Conservation (phyloP, 306 rosid species). For the Begonia loranthoides region DNA sequence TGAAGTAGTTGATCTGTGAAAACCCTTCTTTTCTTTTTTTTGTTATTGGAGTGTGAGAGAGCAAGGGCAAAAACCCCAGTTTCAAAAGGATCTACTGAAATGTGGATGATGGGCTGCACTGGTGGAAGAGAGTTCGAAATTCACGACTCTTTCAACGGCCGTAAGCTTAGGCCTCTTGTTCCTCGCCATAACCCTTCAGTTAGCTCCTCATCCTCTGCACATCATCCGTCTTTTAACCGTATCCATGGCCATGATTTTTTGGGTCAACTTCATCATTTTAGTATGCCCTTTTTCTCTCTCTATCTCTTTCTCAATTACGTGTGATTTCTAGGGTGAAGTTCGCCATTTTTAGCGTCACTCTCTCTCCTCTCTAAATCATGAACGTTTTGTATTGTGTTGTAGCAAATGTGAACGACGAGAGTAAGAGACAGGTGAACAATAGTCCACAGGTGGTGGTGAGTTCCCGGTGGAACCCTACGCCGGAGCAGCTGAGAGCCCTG, state of each 20-base stretch:
- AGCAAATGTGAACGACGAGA: conserved; percentile 36
- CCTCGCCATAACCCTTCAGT: conserved; percentile 47
- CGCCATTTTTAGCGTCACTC: too few species aligned
- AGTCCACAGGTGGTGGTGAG: conserved; percentile 52
- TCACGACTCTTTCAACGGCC: conserved; percentile 40
- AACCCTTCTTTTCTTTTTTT: conserved; percentile 1
- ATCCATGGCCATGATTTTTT: conserved; percentile 39
- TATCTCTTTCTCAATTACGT: too few species aligned
- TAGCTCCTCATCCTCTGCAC: conserved; percentile 15
- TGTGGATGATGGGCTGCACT: conserved; percentile 95
- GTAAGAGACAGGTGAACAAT: conserved; percentile 36
- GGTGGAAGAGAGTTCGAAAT: conserved; percentile 55
- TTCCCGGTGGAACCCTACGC: conserved; percentile 94
- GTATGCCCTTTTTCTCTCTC: conserved; percentile 15
- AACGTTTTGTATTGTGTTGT: neutral
- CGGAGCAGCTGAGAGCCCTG: conserved; percentile 74
- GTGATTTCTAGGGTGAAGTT: too few species aligned
- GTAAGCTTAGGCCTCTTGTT: conserved; percentile 69
- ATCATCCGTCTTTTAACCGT: conserved; percentile 18
- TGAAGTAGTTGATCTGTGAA: neutral
- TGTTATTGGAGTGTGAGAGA: neutral
- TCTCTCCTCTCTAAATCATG: too few species aligned
- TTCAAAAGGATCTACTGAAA: conserved; percentile 4
- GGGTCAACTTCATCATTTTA: conserved; percentile 59
- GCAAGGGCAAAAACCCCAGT: too few species aligned